These are phyloP conservation scores for Thalassiosira mediterranea DNA, from an alignment of 352 stramenopile genomes.

Conservation along the genomic window DNA sequence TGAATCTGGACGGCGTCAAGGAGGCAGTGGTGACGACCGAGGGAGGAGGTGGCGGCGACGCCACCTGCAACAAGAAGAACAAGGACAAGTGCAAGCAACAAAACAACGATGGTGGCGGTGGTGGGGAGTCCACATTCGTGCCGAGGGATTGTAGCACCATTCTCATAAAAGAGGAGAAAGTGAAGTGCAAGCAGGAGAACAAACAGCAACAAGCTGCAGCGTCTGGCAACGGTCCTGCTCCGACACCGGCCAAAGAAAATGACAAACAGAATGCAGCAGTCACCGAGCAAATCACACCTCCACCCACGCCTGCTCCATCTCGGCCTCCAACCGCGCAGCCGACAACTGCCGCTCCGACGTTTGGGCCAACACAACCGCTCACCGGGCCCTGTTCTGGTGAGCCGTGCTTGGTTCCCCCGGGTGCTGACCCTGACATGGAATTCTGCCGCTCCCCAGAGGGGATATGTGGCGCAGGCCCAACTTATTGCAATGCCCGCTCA, in stretches of 20 bases:
- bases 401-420: conserved; percentile 24
- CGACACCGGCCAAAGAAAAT: background rate
- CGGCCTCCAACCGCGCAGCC: background rate
- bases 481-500: conserved; percentile 46
- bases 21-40: background rate
- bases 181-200: background rate
- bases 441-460: conserved; percentile 39
- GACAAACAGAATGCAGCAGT: too few species aligned
- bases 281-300: conserved; percentile 2
- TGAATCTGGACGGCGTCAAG: background rate
- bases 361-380: conserved; percentile 4
- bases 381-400: conserved; percentile 32
- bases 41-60: background rate
- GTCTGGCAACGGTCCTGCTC: conserved; percentile 2
- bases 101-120: background rate
- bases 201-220: background rate
- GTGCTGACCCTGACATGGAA: background rate
- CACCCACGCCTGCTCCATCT: conserved; percentile 3
- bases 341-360: conserved; percentile 7
- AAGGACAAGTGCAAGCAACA: background rate
- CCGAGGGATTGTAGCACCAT: background rate
- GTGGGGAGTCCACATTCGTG: background rate
- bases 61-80: background rate
- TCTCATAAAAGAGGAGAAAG: background rate
- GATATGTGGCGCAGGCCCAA: conserved; percentile 39